Evolutionary conservation across 352 stramenopile genomes (phyloP).

Genomic region (Phytopythium cucurbitacearum): DNA sequence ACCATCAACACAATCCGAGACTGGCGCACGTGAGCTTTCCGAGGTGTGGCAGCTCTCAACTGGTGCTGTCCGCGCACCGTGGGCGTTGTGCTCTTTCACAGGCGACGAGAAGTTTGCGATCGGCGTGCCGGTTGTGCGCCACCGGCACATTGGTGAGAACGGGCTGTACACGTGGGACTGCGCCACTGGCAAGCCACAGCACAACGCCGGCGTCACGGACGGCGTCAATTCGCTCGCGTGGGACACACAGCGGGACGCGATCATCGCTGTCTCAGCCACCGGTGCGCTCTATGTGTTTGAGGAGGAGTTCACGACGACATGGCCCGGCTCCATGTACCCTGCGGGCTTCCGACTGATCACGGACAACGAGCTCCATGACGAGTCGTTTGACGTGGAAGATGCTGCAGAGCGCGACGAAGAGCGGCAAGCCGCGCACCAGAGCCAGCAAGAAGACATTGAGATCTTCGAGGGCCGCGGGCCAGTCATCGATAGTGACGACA

Average conservation of each 20-base stretch:
- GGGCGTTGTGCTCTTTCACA: conserved; percentile 69
- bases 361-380: conserved; percentile 72
- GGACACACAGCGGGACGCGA: conserved; percentile 45
- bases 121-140: conserved; percentile 69
- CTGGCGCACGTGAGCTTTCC: conserved; percentile 14
- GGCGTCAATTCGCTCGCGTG: conserved; percentile 58
- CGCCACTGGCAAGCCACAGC: conserved; percentile 41
- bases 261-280: conserved; percentile 62
- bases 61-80: conserved; percentile 65
- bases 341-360: conserved; percentile 72
- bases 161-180: conserved; percentile 79
- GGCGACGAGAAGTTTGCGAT: conserved; percentile 64
- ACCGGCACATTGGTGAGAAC: conserved; percentile 76
- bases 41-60: conserved; percentile 59
- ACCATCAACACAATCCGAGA: not conserved
- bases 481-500: conserved; percentile 9
- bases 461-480: conserved; percentile 29
- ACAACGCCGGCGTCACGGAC: conserved; percentile 75
- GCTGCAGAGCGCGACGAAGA: conserved; percentile 28
- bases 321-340: conserved; percentile 83
- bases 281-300: conserved; percentile 69
- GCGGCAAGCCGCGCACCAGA: conserved; percentile 9
- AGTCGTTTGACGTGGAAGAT: conserved; percentile 29
- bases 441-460: conserved; percentile 23
- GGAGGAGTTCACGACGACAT: conserved; percentile 68